Evolutionary conservation across 805 yeast species (phyloP), one percentile per base, ranked within the genome.

Genomic region (Nakazawaea siamensis): DNA sequence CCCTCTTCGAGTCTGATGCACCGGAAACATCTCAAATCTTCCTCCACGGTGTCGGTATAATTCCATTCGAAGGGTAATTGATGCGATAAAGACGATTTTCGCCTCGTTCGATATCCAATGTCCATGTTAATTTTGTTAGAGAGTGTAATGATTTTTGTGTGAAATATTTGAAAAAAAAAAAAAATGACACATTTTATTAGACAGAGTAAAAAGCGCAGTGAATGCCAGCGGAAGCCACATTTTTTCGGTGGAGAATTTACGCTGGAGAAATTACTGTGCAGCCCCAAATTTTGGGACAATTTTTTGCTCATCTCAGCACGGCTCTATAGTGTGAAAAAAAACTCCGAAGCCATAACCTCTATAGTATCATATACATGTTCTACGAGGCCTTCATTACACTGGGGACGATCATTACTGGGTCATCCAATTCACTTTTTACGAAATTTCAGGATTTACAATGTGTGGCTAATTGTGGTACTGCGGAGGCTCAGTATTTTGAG

Each of bases 361-460:
- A 7, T 20, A 20, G 10, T 20, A 20, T 20, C 23, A 20, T 20
- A 20, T 8, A 20, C 7, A 20, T 20, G 23, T 20, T 10, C 23
- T 20, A 20, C 23, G 23, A 8, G 7, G 7, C 10, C 11, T 20
- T 55, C 2, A 35, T 60, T n/a, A 57, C 53, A 1, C 41, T 53
- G 0, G 83, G 85, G 4, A 75, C 84, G 27, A 60, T 83, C 23
- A 54, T 73, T 12, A 68, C 84, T 3, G 94, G 94, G 11, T 75
- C 84, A 36, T 54, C 76, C 44, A 83, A 83, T 60, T 80, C 92
- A 9, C 60, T 83, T 30, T 65, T 80, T 43, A 80, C 90, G 14
- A 83, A 83, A 52, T 74, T 57, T 49, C 92, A 83, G 50, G 92
- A 83, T 50, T 70, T 76, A 48, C 85, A 79, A 49, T 78, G 85